phyloP scores from a whole-genome alignment of 2,329 filamentous ascomycete species.

The Taxawa tesnikishii region DNA sequence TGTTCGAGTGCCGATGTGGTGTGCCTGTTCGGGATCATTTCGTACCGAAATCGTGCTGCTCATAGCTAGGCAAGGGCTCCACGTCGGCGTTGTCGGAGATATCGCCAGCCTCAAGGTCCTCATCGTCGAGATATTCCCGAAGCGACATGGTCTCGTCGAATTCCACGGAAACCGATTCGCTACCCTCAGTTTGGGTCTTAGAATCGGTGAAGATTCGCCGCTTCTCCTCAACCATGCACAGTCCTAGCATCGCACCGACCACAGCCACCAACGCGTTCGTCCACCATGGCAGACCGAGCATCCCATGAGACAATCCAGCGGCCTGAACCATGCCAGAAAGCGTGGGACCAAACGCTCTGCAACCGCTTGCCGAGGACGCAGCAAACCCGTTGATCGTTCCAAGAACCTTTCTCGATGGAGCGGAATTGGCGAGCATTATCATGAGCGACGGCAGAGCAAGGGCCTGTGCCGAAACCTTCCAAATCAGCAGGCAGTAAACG shows the following conservation, averaged over 20 bases:
- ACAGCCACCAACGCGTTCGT: constrained; percentile 65
- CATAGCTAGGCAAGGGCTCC: background rate
- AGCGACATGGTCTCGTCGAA: background rate
- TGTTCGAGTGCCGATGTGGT: background rate
- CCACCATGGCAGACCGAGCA: constrained; percentile 92
- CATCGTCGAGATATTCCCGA: background rate
- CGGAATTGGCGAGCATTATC: constrained; percentile 80
- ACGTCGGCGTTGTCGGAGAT: constrained; percentile 1
- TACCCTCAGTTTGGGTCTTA: constrained; percentile 1
- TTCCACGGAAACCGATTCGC: no score
- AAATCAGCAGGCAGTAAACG: constrained; percentile 66
- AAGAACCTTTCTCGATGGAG: constrained; percentile 70
- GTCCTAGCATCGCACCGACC: constrained; percentile 60
- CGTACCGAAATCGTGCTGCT: background rate
- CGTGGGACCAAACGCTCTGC: constrained; percentile 77
- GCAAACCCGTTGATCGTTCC: constrained; percentile 89
- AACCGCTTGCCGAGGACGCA: constrained; percentile 80
- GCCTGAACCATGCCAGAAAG: constrained; percentile 78
- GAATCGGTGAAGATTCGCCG: constrained; percentile 9
- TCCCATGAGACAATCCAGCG: constrained; percentile 64
- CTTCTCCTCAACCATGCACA: constrained; percentile 45
- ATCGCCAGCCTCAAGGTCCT: background rate
- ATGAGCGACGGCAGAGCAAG: constrained; percentile 84
- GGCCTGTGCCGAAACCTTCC: constrained; percentile 87
- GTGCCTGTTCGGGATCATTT: background rate